phyloP scores from a whole-genome alignment of 257 asterid species.

The Solanum bukasovii region DNA sequence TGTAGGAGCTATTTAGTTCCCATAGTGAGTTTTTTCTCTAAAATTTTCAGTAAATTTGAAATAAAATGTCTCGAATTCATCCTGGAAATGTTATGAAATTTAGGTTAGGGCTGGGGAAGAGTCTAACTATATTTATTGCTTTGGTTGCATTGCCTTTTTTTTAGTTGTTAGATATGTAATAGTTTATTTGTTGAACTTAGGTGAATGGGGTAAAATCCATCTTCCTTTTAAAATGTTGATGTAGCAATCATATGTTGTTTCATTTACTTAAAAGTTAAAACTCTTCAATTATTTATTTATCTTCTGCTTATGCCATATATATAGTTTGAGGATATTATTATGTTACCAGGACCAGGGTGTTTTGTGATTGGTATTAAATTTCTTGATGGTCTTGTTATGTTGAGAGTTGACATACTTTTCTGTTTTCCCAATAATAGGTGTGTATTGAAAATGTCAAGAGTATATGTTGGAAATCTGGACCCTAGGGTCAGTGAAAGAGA shows the following conservation, averaged over 20 bases:
- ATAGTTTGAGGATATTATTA: neutral
- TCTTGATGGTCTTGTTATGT: neutral
- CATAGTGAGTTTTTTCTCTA: neutral
- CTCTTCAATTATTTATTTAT: neutral
- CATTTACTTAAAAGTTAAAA: neutral
- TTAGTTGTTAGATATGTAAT: neutral
- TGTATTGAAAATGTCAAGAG: constrained; percentile 58
- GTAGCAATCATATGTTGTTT: neutral
- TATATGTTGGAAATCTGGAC: constrained; percentile 82
- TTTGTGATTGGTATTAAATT: neutral
- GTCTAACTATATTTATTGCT: neutral
- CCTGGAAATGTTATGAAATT: neutral
- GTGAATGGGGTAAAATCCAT: neutral
- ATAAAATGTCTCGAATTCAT: neutral
- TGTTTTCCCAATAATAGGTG: constrained; percentile 4
- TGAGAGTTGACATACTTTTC: neutral
- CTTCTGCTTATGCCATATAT: neutral
- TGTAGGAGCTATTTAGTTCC: neutral
- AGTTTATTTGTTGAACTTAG: neutral
- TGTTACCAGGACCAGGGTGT: neutral
- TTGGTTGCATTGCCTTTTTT: neutral
- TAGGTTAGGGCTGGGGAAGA: neutral
- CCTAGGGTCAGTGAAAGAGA: constrained; percentile 88
- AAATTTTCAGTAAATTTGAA: neutral
- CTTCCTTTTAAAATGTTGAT: neutral